Percentiles rank a stretch among this genome's conserved stretches.
phyloP scores from a whole-genome alignment of 2,329 filamentous ascomycete genomes.

The Setomelanomma holmii region DNA sequence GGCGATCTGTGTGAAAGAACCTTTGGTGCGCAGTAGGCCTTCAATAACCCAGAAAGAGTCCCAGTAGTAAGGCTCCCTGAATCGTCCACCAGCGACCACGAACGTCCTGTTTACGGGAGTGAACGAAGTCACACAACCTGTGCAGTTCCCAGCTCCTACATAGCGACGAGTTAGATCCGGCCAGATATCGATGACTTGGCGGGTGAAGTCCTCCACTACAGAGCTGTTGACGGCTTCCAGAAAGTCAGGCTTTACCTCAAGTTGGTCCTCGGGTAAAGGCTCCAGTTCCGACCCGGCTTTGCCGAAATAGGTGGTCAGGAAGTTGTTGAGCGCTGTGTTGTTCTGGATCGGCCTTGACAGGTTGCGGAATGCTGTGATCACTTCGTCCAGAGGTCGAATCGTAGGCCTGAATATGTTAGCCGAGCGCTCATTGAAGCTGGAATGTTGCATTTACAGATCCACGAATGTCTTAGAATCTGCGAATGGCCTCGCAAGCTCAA shows the following conservation, averaged over 20 bases:
- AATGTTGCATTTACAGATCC: constrained; percentile 50
- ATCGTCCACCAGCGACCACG: constrained; percentile 74
- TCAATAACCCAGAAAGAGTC: constrained; percentile 74
- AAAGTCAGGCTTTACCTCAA: constrained; percentile 66
- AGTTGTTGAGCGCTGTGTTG: constrained; percentile 67
- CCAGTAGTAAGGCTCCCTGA: constrained; percentile 76
- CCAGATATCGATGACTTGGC: constrained; percentile 73
- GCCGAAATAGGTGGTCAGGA: constrained; percentile 69
- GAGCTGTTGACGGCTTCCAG: constrained; percentile 63
- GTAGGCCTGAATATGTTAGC: constrained; percentile 61
- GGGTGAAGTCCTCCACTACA: constrained; percentile 66
- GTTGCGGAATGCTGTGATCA: constrained; percentile 66
- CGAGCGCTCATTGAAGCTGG: not conserved
- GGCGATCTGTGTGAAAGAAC: constrained; percentile 68
- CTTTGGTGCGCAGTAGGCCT: constrained; percentile 69
- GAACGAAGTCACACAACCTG: constrained; percentile 68
- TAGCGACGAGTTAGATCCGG: constrained; percentile 70
- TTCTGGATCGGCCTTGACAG: constrained; percentile 68
- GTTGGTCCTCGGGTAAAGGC: constrained; percentile 58
- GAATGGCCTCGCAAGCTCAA: constrained; percentile 70
- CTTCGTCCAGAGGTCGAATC: constrained; percentile 64
- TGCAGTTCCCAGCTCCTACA: constrained; percentile 57
- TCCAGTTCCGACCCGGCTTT: constrained; percentile 69
- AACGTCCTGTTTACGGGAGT: constrained; percentile 72
- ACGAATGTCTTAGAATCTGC: constrained; percentile 75